A percentile compares a stretch with the other conserved stretches of the same genome.
Conservation (phyloP, 768 basidiomycete species). For the Boletus coccyginus region DNA sequence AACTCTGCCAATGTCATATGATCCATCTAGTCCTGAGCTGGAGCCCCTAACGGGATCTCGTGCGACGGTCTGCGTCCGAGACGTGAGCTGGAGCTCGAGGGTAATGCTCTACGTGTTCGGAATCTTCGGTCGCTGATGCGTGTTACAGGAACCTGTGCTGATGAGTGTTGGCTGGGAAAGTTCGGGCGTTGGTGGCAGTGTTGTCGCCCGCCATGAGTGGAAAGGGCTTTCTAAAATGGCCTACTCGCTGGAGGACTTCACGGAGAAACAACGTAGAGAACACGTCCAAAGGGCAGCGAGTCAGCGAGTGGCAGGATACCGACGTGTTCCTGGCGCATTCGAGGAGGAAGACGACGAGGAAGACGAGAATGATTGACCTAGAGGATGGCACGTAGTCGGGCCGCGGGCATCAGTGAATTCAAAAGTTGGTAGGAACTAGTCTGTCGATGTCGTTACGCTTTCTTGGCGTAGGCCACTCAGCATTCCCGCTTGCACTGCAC, state of each 20-base stretch:
- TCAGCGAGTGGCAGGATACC: constrained; percentile 5
- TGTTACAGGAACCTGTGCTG: constrained; percentile 71
- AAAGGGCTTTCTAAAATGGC: constrained; percentile 81
- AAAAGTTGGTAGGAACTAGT: no score
- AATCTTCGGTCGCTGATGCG: constrained; percentile 1
- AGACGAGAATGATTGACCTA: constrained; percentile 4
- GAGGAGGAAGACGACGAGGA: constrained; percentile 23
- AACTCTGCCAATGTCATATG: constrained; percentile 64
- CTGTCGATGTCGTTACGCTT: neutral
- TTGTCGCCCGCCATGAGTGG: constrained; percentile 94
- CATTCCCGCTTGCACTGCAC: neutral
- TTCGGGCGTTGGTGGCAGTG: constrained; percentile 54
- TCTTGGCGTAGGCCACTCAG: neutral
- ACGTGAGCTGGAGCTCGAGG: constrained; percentile 93
- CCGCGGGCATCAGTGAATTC: no score
- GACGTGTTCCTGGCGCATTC: constrained; percentile 29
- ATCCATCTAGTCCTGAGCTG: constrained; percentile 66
- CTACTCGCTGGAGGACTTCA: constrained; percentile 69
- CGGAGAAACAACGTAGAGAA: constrained; percentile 51
- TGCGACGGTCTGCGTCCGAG: constrained; percentile 67
- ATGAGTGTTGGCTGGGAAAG: constrained; percentile 92
- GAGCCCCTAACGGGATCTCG: constrained; percentile 28
- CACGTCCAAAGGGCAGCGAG: constrained; percentile 18
- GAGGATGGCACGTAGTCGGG: no score
- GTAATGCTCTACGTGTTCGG: constrained; percentile 34